Evolutionary conservation across 2,329 filamentous ascomycete genomes (phyloP).

Genomic region (Pyricularia sp.): DNA sequence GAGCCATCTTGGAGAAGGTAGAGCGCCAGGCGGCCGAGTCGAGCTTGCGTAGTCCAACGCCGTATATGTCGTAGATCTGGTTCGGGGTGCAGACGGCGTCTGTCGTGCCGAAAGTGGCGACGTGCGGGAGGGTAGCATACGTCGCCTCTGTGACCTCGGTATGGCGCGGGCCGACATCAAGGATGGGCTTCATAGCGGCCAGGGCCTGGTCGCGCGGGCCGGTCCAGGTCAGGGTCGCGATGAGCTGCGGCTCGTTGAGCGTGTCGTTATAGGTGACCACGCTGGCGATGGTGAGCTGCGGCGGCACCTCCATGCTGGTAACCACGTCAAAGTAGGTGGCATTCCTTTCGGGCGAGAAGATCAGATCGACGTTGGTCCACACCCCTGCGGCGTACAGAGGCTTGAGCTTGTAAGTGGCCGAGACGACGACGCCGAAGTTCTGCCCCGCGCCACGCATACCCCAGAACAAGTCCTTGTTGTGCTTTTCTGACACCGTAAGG

Average conservation of each 20-base stretch:
- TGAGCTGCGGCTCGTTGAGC: not conserved
- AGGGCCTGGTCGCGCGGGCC: constrained; percentile 1
- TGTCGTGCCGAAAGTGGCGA: not conserved
- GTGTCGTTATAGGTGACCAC: not conserved
- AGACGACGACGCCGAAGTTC: constrained; percentile 36
- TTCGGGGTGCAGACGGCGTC: too few species aligned
- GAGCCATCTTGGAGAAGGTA: too few species aligned
- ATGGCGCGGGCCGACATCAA: not conserved
- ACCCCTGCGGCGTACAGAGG: not conserved
- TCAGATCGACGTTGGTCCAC: not conserved
- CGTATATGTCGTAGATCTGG: too few species aligned
- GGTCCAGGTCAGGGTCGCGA: not conserved
- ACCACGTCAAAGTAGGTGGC: not conserved
- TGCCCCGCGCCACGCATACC: constrained; percentile 38
- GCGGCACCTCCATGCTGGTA: not conserved
- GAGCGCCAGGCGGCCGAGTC: too few species aligned
- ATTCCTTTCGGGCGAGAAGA: not conserved
- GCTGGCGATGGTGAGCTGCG: not conserved
- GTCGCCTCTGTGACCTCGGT: not conserved
- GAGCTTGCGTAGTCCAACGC: too few species aligned
- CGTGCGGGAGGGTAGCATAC: not conserved
- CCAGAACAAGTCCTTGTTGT: constrained; percentile 34
- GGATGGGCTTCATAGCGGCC: constrained; percentile 2
- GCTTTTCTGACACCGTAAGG: constrained; percentile 14
- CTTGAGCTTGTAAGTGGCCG: not conserved